A percentile compares a stretch with the other conserved stretches of the same genome.
Conservation (phyloP, 495 filamentous ascomycete genomes). For the Neurospora discreta region DNA sequence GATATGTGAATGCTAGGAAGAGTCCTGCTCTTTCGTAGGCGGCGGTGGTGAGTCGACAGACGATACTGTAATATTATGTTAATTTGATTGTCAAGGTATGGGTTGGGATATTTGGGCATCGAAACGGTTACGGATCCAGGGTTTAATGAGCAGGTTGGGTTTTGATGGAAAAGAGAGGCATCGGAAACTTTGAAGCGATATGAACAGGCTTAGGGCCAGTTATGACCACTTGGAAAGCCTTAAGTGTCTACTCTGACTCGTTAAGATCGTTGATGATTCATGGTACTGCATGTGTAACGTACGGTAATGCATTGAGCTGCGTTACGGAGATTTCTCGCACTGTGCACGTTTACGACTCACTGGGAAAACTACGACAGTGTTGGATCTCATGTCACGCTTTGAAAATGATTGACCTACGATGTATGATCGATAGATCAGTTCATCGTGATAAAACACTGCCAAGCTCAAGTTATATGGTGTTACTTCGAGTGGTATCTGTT, state of each 20-base stretch:
- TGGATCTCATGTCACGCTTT: neutral
- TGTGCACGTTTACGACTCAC: neutral
- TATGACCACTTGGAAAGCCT: neutral
- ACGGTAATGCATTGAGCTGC: neutral
- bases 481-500: neutral
- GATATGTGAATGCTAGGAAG: conserved; percentile 14
- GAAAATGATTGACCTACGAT: neutral
- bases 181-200: neutral
- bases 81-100: neutral
- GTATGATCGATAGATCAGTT: neutral
- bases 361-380: neutral
- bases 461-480: neutral
- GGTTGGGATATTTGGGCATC: neutral
- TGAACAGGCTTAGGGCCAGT: neutral
- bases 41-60: neutral
- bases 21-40: conserved; percentile 8
- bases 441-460: neutral
- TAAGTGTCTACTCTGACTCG: neutral
- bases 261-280: neutral
- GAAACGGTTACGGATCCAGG: neutral
- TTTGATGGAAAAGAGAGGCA: neutral
- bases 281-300: neutral
- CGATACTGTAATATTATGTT: neutral
- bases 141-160: neutral
- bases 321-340: neutral